These are phyloP conservation scores for Sporothrix pseudoabietina DNA, from an alignment of 2,329 filamentous ascomycete genomes.

Conservation along the genomic window DNA sequence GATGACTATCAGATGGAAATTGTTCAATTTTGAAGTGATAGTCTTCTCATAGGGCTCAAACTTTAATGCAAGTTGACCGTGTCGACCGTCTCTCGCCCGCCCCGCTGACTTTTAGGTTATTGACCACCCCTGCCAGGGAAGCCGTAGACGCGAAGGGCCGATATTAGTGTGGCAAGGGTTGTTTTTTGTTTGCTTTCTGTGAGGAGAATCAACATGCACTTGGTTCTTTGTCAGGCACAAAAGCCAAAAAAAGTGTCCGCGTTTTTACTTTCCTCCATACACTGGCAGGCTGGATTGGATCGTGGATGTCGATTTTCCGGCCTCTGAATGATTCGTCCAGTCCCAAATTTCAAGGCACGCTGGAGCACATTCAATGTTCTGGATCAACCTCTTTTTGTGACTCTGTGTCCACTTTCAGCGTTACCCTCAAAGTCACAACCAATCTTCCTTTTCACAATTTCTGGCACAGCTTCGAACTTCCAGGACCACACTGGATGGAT, in stretches of 20 bases:
- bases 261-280: constrained; percentile 7
- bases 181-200: background rate
- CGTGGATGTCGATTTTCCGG: constrained; percentile 15
- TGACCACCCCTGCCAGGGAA: background rate
- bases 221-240: background rate
- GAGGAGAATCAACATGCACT: background rate
- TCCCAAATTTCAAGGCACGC: background rate
- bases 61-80: background rate
- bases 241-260: background rate
- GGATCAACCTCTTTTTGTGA: background rate
- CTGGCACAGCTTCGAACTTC: background rate
- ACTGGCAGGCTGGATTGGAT: background rate
- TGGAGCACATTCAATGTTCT: background rate
- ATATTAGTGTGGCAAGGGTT: constrained; percentile 7
- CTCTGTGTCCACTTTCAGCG: background rate
- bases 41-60: background rate
- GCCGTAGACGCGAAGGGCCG: constrained; percentile 2
- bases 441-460: background rate
- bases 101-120: no score
- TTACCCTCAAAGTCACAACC: background rate
- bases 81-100: background rate
- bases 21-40: background rate
- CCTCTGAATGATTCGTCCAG: background rate
- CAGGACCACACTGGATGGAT: background rate
- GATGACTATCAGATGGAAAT: background rate